Base-by-base conservation (phyloP, 345 rosid species). In the Diplotaxis tenuifolia region DNA sequence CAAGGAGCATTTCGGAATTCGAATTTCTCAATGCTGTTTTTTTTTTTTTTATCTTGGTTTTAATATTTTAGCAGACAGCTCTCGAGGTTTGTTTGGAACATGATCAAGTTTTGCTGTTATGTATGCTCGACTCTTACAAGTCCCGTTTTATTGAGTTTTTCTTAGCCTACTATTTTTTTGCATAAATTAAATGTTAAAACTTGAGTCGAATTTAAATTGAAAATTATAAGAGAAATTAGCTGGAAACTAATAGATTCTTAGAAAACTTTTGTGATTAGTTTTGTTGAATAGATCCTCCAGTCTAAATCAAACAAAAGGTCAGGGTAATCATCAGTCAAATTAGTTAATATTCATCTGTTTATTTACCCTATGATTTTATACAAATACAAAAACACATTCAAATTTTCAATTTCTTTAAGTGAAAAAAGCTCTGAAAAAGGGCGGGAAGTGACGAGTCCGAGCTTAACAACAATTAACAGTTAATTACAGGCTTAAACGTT, bases 41-140 rank as follows among this genome's bases (percentile, higher is more conserved):
- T 65, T 14, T 70, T 62, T 63, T 65, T 47, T 74, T 65, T 65
- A 42, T 70, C 67, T 63, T 76, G 45, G 42, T 47, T 70, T 57
- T 65, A 63, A 70, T 63, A 76, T 42, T 69, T 55, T 69, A 75
- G 79, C 49, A 7, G 62, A 76, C 67, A 70, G 61, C 80, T 64
- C 25, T 70, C 14, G 79, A 53, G 64, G 60, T 75, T 68, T 68
- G 74, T 68, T 68, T 34, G 25, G 57, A 75, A 75, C 50, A 14
- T 61, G 56, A 19, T 75, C 68, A 68, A 75, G 65, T 75, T 75
- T 68, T 68, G 42, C 6, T 65, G 15, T 27, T 47, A 45, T 65
- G 22, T n/a, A n/a, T n/a, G 18, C 71, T 55, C 36, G 40, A 40
- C 65, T 18, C 12, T 73, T 27, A 18, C n/a, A 14, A 31, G 34